phyloP scores from a whole-genome alignment of 805 yeast genomes.

The Yamadazyma phyllophila region DNA sequence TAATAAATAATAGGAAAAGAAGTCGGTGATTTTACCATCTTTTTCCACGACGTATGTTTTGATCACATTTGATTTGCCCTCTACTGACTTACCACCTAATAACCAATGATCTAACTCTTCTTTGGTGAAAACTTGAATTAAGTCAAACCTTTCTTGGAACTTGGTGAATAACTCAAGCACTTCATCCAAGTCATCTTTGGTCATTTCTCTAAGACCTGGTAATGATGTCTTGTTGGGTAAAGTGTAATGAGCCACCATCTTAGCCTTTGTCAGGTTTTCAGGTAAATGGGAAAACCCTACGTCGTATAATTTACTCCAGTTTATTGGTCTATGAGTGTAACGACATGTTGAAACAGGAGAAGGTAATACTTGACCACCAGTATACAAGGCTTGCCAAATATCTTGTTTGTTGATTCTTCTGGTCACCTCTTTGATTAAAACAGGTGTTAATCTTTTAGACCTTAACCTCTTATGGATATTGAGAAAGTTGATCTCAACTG shows the following conservation, averaged over 20 bases:
- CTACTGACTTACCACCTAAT: conserved; percentile 42
- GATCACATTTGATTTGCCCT: conserved; percentile 47
- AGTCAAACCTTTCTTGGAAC: conserved; percentile 69
- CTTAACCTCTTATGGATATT: conserved; percentile 93
- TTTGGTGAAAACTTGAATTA: conserved; percentile 65
- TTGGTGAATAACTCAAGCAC: conserved; percentile 56
- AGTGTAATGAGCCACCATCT: conserved; percentile 61
- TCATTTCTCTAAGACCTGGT: conserved; percentile 58
- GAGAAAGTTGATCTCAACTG: conserved; percentile 89
- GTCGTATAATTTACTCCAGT: conserved; percentile 86
- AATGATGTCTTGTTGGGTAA: conserved; percentile 51
- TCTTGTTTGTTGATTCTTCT: conserved; percentile 80
- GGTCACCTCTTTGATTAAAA: conserved; percentile 89
- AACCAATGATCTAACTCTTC: conserved; percentile 83
- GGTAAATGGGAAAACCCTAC: conserved; percentile 90
- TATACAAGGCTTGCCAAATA: conserved; percentile 95
- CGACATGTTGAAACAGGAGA: conserved; percentile 88
- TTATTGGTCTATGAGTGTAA: conserved; percentile 89
- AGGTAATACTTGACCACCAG: conserved; percentile 89
- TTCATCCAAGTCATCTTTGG: conserved; percentile 58
- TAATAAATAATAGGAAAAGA: conserved; percentile 82
- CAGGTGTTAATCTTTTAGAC: conserved; percentile 91
- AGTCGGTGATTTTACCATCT: conserved; percentile 74
- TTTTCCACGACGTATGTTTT: conserved; percentile 76
- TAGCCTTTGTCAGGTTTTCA: conserved; percentile 58